phyloP scores from a whole-genome alignment of 169 alveolate species.

The Plasmodium berghei region DNA sequence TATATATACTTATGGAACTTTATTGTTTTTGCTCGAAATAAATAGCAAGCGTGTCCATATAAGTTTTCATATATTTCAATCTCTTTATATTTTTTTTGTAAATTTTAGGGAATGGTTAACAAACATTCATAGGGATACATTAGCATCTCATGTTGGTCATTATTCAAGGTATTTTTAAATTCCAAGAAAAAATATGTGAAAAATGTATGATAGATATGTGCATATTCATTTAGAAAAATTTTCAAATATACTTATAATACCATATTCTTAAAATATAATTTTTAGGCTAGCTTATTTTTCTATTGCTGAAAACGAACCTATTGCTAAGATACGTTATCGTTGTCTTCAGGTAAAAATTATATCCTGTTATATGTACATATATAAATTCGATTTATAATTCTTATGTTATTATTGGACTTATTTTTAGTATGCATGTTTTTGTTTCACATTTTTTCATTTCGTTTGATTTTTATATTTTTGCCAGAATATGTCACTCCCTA shows the following conservation, averaged over 20 bases:
- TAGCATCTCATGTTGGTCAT: slow-evolving; percentile 94
- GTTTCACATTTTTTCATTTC: slow-evolving; percentile 7
- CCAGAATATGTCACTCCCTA: slow-evolving; percentile 72
- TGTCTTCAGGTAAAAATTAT: slow-evolving; percentile 85
- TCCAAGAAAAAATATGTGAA: not conserved
- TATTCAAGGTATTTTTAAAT: slow-evolving; percentile 84
- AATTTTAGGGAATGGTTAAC: slow-evolving; percentile 93
- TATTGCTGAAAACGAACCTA: slow-evolving; percentile 91
- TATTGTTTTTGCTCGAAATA: not conserved
- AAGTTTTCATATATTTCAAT: not conserved
- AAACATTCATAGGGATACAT: slow-evolving; percentile 93
- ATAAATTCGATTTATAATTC: not conserved
- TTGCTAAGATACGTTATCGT: slow-evolving; percentile 89
- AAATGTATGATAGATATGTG: not conserved
- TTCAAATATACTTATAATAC: not conserved
- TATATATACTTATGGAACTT: not conserved
- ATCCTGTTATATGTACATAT: not conserved
- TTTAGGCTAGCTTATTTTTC: slow-evolving; percentile 92
- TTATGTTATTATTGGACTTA: not conserved
- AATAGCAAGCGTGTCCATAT: not conserved
- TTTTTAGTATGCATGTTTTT: slow-evolving; percentile 2
- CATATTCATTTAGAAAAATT: not conserved
- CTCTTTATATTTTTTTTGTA: not conserved
- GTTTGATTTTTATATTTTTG: slow-evolving; percentile 13
- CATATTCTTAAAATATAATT: not conserved